A percentile compares a stretch with the other conserved stretches of the same genome.
phyloP scores from a whole-genome alignment of 148 eudicot species.

The Selenicereus undatus region DNA sequence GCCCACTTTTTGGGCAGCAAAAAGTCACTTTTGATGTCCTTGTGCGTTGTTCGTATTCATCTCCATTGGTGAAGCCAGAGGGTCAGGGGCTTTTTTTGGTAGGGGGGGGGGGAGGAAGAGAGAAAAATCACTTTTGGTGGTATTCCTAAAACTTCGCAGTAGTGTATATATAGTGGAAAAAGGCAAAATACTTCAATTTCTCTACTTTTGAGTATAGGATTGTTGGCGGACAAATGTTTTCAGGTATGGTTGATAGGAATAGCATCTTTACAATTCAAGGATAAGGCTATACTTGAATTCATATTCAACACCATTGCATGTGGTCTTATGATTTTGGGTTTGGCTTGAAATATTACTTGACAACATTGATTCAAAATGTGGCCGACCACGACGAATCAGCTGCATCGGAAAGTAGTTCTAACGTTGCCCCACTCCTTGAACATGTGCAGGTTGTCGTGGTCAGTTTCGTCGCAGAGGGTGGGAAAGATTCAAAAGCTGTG shows the following conservation, averaged over 20 bases:
- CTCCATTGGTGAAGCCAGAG: too few relatives aligned
- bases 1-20: neutral
- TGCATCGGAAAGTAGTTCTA: neutral
- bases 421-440: neutral
- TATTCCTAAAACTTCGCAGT: too few relatives aligned
- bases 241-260: too few relatives aligned
- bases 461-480: slow-evolving; percentile 50
- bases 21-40: neutral
- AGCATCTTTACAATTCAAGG: too few relatives aligned
- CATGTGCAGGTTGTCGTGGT: slow-evolving; percentile 62
- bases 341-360: neutral
- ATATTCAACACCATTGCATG: neutral
- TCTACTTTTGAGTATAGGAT: neutral
- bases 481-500: slow-evolving; percentile 30
- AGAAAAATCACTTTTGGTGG: too few relatives aligned
- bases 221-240: neutral
- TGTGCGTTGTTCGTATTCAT: too few relatives aligned
- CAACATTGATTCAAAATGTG: neutral
- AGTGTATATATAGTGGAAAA: too few relatives aligned
- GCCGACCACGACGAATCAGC: too few relatives aligned
- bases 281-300: too few relatives aligned
- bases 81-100: too few relatives aligned
- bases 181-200: too few relatives aligned
- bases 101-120: too few relatives aligned
- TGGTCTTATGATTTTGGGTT: neutral